Base-by-base conservation (phyloP, 2,329 filamentous ascomycete species). In the Monilinia vaccinii-corymbosi region DNA sequence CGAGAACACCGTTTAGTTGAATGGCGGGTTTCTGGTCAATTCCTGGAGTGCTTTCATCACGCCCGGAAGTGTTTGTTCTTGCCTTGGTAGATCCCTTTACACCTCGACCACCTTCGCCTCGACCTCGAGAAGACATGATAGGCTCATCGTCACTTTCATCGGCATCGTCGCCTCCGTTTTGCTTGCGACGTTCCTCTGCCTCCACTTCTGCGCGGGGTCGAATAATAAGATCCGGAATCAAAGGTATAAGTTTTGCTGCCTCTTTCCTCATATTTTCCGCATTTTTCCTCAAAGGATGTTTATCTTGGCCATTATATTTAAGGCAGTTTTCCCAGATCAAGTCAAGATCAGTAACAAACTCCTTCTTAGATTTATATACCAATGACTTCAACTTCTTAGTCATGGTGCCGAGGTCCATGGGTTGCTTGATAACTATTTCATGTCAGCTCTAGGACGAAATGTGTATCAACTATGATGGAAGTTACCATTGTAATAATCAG, bases 321-420 rank as follows among this genome's bases (percentile, higher is more conserved):
- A 99, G 79, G 72, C 94, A 99, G 71, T 99, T 99, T 60, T 91
- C 84, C 94, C 94, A 99, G 56, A 99, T 97, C 55, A 97, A 77
- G 71, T 95, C 93, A 11, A 99, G 79, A 72, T 99, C 94, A 36
- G 88, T 83, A 31, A 97, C 91, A 66, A 99, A 99, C 28, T 99
- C 94, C 63, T 89, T 84, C 76, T 99, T 99, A 50, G 88, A 92
- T 72, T 90, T 92, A 75, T 90, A 94, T 42, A 81, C 81, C 40
- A 91, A 75, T 11, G 81, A 80, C 72, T 93, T 93, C 58, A 99
- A 83, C 77, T 97, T 99, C 77, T 99, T 99, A 63, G 95, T 96
- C 91, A 99, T 97, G 51, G 86, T 87, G 42, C 94, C 94, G 60
- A 99, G 85, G 72, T 99, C 94, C 94, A 99, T 99, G 2, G 94